Evolutionary conservation across 148 eudicot genomes (phyloP).

Genomic region (Fallopia convolvulus): DNA sequence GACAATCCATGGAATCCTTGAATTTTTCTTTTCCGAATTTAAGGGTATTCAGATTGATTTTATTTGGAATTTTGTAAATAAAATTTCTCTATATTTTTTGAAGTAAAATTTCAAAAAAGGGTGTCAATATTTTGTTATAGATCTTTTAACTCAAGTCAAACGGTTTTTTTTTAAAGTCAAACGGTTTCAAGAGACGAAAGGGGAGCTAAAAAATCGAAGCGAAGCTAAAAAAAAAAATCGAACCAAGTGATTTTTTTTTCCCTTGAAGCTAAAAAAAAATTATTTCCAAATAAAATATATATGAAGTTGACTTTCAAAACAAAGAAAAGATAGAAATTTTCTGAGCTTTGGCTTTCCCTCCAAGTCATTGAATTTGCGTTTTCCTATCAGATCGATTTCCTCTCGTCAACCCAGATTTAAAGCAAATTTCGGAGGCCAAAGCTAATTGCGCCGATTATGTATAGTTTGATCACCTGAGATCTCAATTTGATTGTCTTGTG

Average conservation of each 20-base stretch:
- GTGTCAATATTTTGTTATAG: no score
- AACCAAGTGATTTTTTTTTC: no score
- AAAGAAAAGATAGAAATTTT: neutral
- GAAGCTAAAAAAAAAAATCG: no score
- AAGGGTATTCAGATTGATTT: no score
- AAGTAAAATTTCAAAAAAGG: no score
- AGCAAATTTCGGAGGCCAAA: neutral
- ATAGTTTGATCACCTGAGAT: neutral
- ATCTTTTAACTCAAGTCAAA: neutral
- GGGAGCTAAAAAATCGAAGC: no score
- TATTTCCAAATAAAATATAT: neutral
- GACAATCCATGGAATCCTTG: no score
- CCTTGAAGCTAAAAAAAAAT: neutral
- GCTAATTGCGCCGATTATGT: neutral
- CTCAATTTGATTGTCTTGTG: neutral
- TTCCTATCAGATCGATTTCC: neutral
- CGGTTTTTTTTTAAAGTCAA: neutral
- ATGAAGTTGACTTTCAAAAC: neutral
- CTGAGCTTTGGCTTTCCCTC: constrained; percentile 3
- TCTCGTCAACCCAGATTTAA: neutral
- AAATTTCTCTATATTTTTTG: no score
- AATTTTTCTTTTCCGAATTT: no score
- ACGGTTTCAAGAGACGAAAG: neutral
- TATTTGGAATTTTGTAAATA: no score
- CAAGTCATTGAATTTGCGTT: neutral